Evolutionary conservation across 169 alveolate species (phyloP).

Genomic region (Toxoplasma gondii): DNA sequence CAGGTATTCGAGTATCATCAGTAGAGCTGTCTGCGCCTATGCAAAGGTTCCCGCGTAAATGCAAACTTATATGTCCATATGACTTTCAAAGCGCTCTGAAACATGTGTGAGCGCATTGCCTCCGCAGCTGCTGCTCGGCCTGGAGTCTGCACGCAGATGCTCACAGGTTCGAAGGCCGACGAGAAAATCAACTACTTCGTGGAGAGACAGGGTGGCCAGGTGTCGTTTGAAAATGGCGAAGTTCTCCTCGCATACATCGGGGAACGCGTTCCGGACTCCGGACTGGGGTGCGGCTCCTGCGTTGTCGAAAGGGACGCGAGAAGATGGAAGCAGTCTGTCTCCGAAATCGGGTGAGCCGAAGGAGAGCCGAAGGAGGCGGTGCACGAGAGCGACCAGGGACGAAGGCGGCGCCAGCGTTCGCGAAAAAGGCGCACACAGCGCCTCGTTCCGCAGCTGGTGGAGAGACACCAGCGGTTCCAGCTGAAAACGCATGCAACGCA

Average conservation of each 20-base stretch:
- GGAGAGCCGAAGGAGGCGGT: background rate
- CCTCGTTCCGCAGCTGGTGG: slow-evolving; percentile 4
- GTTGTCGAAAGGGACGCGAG: background rate
- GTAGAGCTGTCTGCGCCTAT: too few species aligned
- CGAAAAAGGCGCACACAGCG: background rate
- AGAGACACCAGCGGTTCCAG: background rate
- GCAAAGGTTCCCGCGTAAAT: too few species aligned
- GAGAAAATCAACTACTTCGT: background rate
- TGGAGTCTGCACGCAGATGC: background rate
- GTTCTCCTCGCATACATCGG: background rate
- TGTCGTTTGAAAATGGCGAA: background rate
- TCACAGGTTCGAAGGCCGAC: background rate
- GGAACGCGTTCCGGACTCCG: background rate
- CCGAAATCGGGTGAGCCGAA: background rate
- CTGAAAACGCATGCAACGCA: background rate
- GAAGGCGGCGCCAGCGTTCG: slow-evolving; percentile 3
- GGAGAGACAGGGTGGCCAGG: background rate
- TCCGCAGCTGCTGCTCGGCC: too few species aligned
- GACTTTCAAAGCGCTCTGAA: too few species aligned
- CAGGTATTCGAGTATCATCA: too few species aligned
- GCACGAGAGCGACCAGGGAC: background rate
- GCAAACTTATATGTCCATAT: too few species aligned
- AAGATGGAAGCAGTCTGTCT: background rate
- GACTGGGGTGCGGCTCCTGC: background rate
- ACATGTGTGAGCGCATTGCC: too few species aligned